Base-by-base conservation (phyloP, 2,329 filamentous ascomycete genomes). In the Reticulascus tulasneorum region DNA sequence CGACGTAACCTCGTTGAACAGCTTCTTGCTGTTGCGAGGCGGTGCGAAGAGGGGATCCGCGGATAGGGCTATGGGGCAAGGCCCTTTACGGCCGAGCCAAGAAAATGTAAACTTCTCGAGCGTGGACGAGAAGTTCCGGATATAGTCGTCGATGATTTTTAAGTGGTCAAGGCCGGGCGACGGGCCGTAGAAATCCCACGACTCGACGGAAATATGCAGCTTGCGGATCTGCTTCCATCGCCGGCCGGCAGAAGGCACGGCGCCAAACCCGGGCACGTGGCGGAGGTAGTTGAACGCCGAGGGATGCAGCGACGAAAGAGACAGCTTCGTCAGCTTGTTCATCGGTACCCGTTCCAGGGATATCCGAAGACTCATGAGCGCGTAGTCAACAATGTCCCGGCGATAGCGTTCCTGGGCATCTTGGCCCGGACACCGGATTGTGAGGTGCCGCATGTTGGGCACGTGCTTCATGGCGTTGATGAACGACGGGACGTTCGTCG, bases 401-500 rank as follows among this genome's bases (percentile, higher is more conserved):
- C 87, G 76, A 55, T 89, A 87, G 28, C 83, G 72, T 56, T 87
- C 80, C 23, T 72, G 66, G 12, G 79, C 67, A 40, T 80, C 69
- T 58, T 89, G 84, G 23, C 79, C 83, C 6, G 86, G 85, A 48
- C 86, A 93, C 42, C 78, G 80, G 54, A 94, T 75, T 31, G 77
- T 83, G 40, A 95, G 69, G 56, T 91, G 85, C 29, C 77, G 70
- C 50, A 95, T 67, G 49, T 82, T 84, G 39, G 77, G 66, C 51
- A 94, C 59, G 44, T 80, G 67, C 23, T 73, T 75, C 54, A 94
- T 70, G 31, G 85, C 85, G 45, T 79, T 73, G 49, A 91, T 81
- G 64, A 95, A 94, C 24, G 86, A 85, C 6, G 85, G 77, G 7
- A 94, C 83, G 54, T 95, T 93, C 42, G 86, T 91, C 7, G 89